Conservation (phyloP, 2,329 filamentous ascomycete genomes). For the Dactylellina sp. region DNA sequence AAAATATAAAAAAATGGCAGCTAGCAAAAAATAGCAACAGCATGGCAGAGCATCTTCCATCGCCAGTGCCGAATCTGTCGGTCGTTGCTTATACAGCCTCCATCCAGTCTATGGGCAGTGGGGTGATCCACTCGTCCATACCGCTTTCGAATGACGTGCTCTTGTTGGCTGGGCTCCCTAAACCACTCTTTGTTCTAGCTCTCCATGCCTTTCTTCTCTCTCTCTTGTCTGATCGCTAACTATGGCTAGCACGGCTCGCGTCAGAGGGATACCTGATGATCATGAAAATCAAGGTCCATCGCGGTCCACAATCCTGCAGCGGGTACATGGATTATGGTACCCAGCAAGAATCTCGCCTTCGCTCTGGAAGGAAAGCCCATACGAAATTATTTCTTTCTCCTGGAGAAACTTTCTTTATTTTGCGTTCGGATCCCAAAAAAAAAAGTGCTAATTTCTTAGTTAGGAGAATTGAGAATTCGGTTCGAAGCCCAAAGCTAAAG, state of each 20-base stretch:
- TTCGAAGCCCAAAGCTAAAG: conserved; percentile 9
- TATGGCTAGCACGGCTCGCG: conserved; percentile 39
- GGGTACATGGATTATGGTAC: conserved; percentile 38
- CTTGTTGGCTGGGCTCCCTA: not conserved
- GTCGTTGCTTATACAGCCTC: conserved; percentile 2
- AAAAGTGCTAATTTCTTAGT: conserved; percentile 30
- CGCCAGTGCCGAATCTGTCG: conserved; percentile 1
- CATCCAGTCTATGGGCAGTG: conserved; percentile 20
- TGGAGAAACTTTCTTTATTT: not conserved
- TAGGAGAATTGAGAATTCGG: conserved; percentile 35
- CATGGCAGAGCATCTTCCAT: conserved; percentile 15
- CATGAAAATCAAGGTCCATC: conserved; percentile 48
- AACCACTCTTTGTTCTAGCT: not conserved
- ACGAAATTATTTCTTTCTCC: conserved; percentile 31
- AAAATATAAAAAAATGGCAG: too few relatives aligned
- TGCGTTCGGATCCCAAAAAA: conserved; percentile 21
- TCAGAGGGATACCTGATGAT: conserved; percentile 38
- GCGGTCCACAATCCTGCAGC: conserved; percentile 21
- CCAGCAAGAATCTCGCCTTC: too few relatives aligned
- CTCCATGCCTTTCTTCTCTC: not conserved
- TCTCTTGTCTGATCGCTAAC: conserved; percentile 12
- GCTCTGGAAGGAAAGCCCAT: conserved; percentile 55
- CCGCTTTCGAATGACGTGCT: conserved; percentile 55
- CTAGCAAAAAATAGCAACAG: conserved; percentile 38
- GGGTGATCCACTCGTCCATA: conserved; percentile 47